phyloP scores from a whole-genome alignment of 2,329 filamentous ascomycete species.

The Penicillium capsulatum region DNA sequence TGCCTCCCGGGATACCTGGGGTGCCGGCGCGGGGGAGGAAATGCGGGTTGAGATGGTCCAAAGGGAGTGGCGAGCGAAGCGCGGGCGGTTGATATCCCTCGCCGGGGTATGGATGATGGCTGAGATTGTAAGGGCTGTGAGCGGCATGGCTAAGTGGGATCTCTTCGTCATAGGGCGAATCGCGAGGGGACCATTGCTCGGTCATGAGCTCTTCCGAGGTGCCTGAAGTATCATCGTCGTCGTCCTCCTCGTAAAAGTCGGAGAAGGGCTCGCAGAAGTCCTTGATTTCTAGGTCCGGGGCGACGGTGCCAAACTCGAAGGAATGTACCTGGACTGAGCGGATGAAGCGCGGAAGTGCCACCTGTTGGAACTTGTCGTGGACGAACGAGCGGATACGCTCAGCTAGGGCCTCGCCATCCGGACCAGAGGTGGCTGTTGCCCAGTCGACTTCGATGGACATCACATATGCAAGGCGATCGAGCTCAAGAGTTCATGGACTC shows the following conservation, averaged over 20 bases:
- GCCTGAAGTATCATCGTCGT: constrained; percentile 49
- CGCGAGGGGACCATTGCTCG: constrained; percentile 26
- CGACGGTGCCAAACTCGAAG: constrained; percentile 82
- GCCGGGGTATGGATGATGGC: constrained; percentile 28
- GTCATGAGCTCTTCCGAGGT: constrained; percentile 31
- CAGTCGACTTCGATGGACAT: constrained; percentile 99
- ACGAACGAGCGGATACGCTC: constrained; percentile 88
- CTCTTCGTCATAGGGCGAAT: constrained; percentile 32
- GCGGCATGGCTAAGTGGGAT: constrained; percentile 23
- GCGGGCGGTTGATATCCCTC: constrained; percentile 30
- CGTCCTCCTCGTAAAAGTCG: constrained; percentile 86
- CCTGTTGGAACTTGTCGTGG: constrained; percentile 90
- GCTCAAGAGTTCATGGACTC: constrained; percentile 5
- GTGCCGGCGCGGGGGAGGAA: constrained; percentile 45
- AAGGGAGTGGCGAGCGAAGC: constrained; percentile 34
- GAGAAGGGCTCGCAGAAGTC: constrained; percentile 93
- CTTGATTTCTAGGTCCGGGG: constrained; percentile 85
- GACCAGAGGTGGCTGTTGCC: constrained; percentile 83
- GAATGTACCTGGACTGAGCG: constrained; percentile 91
- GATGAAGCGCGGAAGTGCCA: constrained; percentile 90
- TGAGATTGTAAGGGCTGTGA: constrained; percentile 18
- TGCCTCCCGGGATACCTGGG: constrained; percentile 47
- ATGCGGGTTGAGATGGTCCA: constrained; percentile 39
- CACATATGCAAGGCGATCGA: constrained; percentile 27
- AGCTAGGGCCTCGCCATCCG: constrained; percentile 79